Percentiles rank a stretch among this genome's conserved stretches.
Evolutionary conservation across 2,329 filamentous ascomycete species (phyloP).

Genomic region (Paecilomyces sp.): DNA sequence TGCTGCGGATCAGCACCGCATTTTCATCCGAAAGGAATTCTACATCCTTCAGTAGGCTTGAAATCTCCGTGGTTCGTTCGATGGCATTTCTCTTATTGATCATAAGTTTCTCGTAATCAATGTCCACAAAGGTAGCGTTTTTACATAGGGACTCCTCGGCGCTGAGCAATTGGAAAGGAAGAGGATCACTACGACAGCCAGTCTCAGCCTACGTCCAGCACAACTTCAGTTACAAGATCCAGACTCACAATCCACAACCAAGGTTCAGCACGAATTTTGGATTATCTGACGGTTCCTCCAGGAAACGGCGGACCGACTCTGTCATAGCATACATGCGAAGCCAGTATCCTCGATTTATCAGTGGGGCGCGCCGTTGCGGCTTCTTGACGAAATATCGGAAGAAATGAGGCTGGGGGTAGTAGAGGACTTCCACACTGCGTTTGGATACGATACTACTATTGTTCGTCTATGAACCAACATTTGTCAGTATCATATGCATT

Average conservation of each 20-base stretch:
- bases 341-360: constrained; percentile 88
- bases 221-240: constrained; percentile 5
- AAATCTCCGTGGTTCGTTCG: constrained; percentile 54
- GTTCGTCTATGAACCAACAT: constrained; percentile 56
- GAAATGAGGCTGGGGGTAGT: constrained; percentile 75
- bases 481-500: constrained; percentile 1
- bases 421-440: constrained; percentile 82
- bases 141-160: constrained; percentile 55
- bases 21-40: constrained; percentile 23
- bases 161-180: constrained; percentile 75
- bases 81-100: constrained; percentile 65
- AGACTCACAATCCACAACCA: constrained; percentile 79
- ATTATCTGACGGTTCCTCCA: constrained; percentile 50
- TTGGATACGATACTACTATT: constrained; percentile 90
- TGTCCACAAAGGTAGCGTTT: constrained; percentile 66
- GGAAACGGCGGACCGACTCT: constrained; percentile 63
- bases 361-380: constrained; percentile 71
- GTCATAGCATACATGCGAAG: constrained; percentile 78
- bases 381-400: constrained; percentile 84
- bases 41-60: constrained; percentile 43
- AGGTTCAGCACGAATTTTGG: constrained; percentile 73
- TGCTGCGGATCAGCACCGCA: constrained; percentile 54
- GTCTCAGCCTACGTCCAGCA: constrained; percentile 18
- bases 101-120: constrained; percentile 80
- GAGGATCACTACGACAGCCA: constrained; percentile 59